These are phyloP conservation scores for Penicillium nucicola DNA, from an alignment of 495 filamentous ascomycete species.

Conservation along the genomic window DNA sequence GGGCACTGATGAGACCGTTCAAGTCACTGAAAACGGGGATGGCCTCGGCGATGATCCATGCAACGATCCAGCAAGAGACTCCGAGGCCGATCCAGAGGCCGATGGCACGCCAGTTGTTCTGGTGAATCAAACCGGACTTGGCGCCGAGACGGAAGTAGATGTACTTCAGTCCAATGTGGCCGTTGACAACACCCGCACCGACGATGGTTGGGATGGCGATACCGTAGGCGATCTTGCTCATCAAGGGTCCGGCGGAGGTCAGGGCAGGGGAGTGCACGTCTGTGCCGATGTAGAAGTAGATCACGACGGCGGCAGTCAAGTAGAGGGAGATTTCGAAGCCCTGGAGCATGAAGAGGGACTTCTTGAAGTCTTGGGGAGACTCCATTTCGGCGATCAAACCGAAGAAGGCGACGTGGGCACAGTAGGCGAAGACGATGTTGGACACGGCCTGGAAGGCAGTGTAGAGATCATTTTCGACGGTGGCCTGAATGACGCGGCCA, in stretches of 20 bases:
- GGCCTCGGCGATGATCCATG: slow-evolving; percentile 66
- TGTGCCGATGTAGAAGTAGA: slow-evolving; percentile 70
- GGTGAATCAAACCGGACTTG: slow-evolving; percentile 52
- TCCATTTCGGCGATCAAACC: slow-evolving; percentile 76
- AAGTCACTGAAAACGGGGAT: slow-evolving; percentile 68
- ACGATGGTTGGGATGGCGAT: slow-evolving; percentile 73
- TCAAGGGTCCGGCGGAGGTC: slow-evolving; percentile 55
- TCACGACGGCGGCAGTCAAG: slow-evolving; percentile 60
- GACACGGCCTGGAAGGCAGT: slow-evolving; percentile 43
- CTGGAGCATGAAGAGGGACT: slow-evolving; percentile 64
- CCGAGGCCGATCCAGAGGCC: slow-evolving; percentile 56
- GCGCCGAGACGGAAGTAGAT: slow-evolving; percentile 61
- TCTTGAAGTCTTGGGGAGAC: slow-evolving; percentile 61
- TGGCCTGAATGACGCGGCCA: slow-evolving; percentile 24
- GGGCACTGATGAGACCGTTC: slow-evolving; percentile 44
- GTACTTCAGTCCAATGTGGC: slow-evolving; percentile 58
- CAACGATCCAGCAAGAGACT: slow-evolving; percentile 53
- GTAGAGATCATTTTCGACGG: slow-evolving; percentile 30
- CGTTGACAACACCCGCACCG: slow-evolving; percentile 69
- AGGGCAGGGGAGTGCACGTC: slow-evolving; percentile 69
- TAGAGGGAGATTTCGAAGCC: slow-evolving; percentile 66
- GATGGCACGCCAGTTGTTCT: slow-evolving; percentile 42
- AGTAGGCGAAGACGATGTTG: slow-evolving; percentile 55
- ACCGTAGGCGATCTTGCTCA: slow-evolving; percentile 76
- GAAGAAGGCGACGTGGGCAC: slow-evolving; percentile 72